Evolutionary conservation across 371 early-diverging fungal genomes (phyloP).

Genomic region (Chytridium lagenaria): DNA sequence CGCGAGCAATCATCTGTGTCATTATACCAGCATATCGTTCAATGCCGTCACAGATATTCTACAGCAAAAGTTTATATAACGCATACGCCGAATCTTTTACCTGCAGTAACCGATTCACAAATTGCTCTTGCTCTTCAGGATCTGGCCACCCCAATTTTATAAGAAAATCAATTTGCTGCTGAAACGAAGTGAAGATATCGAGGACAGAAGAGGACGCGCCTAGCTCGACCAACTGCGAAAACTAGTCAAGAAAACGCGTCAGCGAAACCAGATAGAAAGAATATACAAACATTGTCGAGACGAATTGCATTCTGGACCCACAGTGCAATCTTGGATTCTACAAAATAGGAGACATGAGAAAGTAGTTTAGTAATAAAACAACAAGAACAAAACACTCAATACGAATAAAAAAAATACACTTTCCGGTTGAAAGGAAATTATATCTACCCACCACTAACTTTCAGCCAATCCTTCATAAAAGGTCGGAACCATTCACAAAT

Average conservation of each 20-base stretch:
- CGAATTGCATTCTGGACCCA: constrained; percentile 49
- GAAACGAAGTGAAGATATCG: constrained; percentile 54
- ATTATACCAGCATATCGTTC: constrained; percentile 36
- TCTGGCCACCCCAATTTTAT: constrained; percentile 49
- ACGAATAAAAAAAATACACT: neutral
- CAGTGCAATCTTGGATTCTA: constrained; percentile 43
- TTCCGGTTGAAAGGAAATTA: no score
- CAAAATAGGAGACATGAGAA: neutral
- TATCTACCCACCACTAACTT: constrained; percentile 26
- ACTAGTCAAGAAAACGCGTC: neutral
- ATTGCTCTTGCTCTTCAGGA: constrained; percentile 27
- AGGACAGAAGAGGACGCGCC: constrained; percentile 49
- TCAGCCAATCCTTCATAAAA: constrained; percentile 46
- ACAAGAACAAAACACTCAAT: neutral
- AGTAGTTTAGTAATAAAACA: neutral
- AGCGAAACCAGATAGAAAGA: neutral
- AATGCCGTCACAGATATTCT: constrained; percentile 39
- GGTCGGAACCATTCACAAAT: constrained; percentile 46
- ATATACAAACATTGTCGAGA: constrained; percentile 42
- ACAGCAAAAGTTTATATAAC: neutral
- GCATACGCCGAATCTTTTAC: constrained; percentile 4
- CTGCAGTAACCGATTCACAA: constrained; percentile 31
- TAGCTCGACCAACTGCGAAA: constrained; percentile 18
- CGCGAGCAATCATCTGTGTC: constrained; percentile 23
- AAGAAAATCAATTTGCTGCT: constrained; percentile 54